Conservation (phyloP, 2,329 filamentous ascomycete species). For the Fusarium armeniacum region DNA sequence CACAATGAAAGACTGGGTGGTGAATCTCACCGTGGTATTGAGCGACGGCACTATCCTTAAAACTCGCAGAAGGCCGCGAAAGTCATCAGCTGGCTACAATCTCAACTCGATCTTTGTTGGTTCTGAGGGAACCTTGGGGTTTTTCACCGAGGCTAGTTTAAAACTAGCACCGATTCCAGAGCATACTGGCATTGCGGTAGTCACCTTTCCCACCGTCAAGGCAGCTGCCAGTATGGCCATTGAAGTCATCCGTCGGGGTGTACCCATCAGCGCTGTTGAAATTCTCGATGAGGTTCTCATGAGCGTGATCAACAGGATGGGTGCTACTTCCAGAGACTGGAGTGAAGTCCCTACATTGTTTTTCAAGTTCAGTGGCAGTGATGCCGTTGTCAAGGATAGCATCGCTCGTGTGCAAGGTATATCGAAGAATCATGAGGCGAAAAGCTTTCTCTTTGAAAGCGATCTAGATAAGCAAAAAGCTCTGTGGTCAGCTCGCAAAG, state of each 20-base stretch:
- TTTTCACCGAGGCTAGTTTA: slow-evolving; percentile 86
- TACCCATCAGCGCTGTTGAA: slow-evolving; percentile 83
- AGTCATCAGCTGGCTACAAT: slow-evolving; percentile 87
- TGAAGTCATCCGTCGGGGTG: slow-evolving; percentile 78
- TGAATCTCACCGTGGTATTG: slow-evolving; percentile 84
- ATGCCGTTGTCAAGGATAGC: slow-evolving; percentile 80
- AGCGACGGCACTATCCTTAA: slow-evolving; percentile 84
- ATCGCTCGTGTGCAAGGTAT: slow-evolving; percentile 70
- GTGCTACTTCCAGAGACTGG: slow-evolving; percentile 77
- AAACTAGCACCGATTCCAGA: slow-evolving; percentile 83
- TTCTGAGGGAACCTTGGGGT: slow-evolving; percentile 83
- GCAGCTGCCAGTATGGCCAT: slow-evolving; percentile 81
- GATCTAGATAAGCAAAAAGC: slow-evolving; percentile 78
- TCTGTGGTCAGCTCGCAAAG: slow-evolving; percentile 86
- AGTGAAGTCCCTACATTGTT: slow-evolving; percentile 82
- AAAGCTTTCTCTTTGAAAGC: slow-evolving; percentile 72
- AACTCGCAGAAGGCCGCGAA: slow-evolving; percentile 79
- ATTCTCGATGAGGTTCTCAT: slow-evolving; percentile 92
- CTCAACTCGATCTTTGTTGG: slow-evolving; percentile 84
- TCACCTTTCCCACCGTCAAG: slow-evolving; percentile 81
- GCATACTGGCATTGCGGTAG: slow-evolving; percentile 81
- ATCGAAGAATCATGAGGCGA: neutral
- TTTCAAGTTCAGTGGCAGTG: slow-evolving; percentile 88
- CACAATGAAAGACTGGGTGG: slow-evolving; percentile 92
- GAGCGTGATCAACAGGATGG: slow-evolving; percentile 82